Base-by-base conservation (phyloP, 129 eudicot genomes). In the Pittosporum tobira region DNA sequence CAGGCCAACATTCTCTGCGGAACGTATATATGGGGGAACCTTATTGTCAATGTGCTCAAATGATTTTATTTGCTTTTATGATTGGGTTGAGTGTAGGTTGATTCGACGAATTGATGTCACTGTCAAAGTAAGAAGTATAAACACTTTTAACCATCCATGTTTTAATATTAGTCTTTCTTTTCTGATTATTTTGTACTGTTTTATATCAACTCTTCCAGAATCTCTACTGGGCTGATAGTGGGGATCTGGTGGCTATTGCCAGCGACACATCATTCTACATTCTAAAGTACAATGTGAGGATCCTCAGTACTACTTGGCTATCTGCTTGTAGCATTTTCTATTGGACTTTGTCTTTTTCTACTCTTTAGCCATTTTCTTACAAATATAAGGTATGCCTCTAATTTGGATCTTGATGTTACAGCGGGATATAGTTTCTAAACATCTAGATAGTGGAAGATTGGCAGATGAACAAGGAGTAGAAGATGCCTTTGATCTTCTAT, bases 221-320 rank as follows among this genome's bases (percentile, higher is more conserved):
- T 73, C 88, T 91, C 61, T 91, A 83, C 82, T 91, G 98, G 98
- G 98, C 98, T 61, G 98, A 86, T 66, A 83, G 98, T 71, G 98
- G 98, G 59, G 98, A 91, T 65, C 68, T 91, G 72, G 95, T 91
- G 66, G 72, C 95, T 48, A 86, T 91, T 67, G 95, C 94, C 38
- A 91, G 88, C 59, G 98, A 91, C 74, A 43, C 95, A 57, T 83
- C 90, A 25, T 91, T 91, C 72, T 81, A 86, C 83, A 83, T 91
- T 44, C 74, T 91, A 30, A 91, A 91, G 72, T 91, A 80, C 76
- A 91, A 81, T 67, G 98, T 90, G 63, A 80, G 87, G 68, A 68
- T 73, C 75, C 55, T 49, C 40, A 28, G 24, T 30, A 20, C n/a
- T n/a, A n/a, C 23, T 18, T 11, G 23, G 12, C 15, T 52, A 36